A percentile compares a stretch with the other conserved stretches of the same genome.
These are phyloP conservation scores for Sequoiadendron giganteum DNA, from an alignment of 75 land plant species.

Conservation along the genomic window DNA sequence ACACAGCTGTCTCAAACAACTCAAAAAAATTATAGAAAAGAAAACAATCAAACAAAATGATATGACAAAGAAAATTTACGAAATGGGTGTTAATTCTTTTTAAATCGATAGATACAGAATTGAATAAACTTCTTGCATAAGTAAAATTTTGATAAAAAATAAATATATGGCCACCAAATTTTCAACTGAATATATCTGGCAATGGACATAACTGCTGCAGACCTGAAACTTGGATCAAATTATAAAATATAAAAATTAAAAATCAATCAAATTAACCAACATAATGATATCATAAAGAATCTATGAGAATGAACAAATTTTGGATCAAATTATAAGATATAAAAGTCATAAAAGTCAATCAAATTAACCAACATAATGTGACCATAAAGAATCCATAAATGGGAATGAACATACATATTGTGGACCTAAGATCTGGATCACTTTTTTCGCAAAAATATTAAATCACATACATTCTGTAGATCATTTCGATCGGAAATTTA, in stretches of 20 bases:
- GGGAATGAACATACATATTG: too few species aligned
- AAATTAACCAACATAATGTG: too few species aligned
- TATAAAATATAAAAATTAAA: neutral
- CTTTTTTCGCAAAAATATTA: too few species aligned
- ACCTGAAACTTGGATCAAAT: neutral
- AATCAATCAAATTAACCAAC: neutral
- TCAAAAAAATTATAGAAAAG: neutral
- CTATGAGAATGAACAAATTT: too few species aligned
- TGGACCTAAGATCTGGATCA: too few species aligned
- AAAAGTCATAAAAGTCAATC: too few species aligned
- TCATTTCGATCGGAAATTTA: too few species aligned
- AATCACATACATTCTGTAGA: too few species aligned
- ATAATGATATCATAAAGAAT: neutral
- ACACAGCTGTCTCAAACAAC: neutral
- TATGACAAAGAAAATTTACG: neutral
- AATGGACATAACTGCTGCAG: neutral
- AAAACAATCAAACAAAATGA: neutral
- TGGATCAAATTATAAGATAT: too few species aligned
- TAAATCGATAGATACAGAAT: neutral
- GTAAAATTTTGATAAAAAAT: neutral
- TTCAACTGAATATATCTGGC: neutral
- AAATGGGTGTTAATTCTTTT: neutral
- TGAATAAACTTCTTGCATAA: neutral
- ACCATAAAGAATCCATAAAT: too few species aligned
- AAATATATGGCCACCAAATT: neutral